Conservation (phyloP, 495 filamentous ascomycete genomes). For the Talaromyces thailandensis region DNA sequence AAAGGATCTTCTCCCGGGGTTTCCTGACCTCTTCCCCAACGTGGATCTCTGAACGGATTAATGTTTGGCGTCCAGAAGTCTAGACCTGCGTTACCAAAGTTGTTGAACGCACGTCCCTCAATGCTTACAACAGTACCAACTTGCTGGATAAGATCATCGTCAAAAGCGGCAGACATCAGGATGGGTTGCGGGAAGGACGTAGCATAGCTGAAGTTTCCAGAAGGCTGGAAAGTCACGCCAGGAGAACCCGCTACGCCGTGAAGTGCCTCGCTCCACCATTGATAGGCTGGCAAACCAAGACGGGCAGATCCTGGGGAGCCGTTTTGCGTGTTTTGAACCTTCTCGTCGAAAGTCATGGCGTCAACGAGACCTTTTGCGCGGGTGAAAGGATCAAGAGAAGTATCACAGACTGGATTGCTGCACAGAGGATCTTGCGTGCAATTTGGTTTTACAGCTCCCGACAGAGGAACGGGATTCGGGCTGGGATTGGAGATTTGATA, state of each 20-base stretch:
- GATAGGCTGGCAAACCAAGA: constrained; percentile 39
- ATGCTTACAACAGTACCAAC: constrained; percentile 45
- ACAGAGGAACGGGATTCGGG: background rate
- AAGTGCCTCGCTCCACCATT: constrained; percentile 40
- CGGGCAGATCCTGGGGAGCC: constrained; percentile 38
- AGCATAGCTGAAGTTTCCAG: constrained; percentile 39
- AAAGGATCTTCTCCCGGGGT: constrained; percentile 50
- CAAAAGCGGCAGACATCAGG: constrained; percentile 43
- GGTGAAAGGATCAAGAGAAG: constrained; percentile 21
- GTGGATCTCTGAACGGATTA: constrained; percentile 50
- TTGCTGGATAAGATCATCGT: constrained; percentile 39
- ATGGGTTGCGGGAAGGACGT: constrained; percentile 50
- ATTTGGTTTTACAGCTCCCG: constrained; percentile 6
- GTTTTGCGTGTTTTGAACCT: constrained; percentile 41
- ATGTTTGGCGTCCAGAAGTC: constrained; percentile 57
- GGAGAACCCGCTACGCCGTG: constrained; percentile 43
- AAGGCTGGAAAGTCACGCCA: constrained; percentile 36
- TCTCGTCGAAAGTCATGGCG: constrained; percentile 30
- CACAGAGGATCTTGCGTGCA: constrained; percentile 8
- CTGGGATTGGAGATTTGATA: constrained; percentile 1
- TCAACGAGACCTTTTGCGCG: constrained; percentile 24
- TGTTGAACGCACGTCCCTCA: constrained; percentile 52
- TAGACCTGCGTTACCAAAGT: constrained; percentile 39
- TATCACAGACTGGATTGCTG: constrained; percentile 25
- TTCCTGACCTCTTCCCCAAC: constrained; percentile 48